phyloP scores from a whole-genome alignment of 768 basidiomycete genomes.

The Xanthoconium stramineum region DNA sequence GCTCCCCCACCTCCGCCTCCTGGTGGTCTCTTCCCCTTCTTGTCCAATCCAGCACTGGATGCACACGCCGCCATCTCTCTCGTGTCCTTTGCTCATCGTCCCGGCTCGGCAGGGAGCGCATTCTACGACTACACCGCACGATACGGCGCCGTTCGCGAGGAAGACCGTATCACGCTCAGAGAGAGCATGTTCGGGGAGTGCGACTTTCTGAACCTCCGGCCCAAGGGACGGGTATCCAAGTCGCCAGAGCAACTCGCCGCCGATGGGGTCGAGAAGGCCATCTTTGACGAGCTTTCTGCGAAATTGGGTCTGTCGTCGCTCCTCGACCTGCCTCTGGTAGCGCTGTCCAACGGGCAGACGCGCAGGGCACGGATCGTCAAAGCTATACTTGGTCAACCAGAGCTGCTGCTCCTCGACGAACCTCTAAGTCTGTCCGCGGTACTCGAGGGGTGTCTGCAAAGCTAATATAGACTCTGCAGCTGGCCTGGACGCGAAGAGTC shows the following conservation, averaged over 20 bases:
- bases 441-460: background rate
- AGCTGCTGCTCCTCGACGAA: constrained; percentile 85
- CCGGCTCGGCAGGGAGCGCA: constrained; percentile 54
- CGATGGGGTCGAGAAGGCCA: constrained; percentile 26
- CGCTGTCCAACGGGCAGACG: constrained; percentile 90
- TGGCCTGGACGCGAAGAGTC: constrained; percentile 66
- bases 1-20: constrained; percentile 58
- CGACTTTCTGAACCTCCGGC: constrained; percentile 33
- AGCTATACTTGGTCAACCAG: constrained; percentile 67
- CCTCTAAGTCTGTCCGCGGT: constrained; percentile 62
- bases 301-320: constrained; percentile 57
- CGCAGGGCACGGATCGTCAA: constrained; percentile 79
- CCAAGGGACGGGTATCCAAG: constrained; percentile 19
- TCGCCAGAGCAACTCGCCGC: constrained; percentile 22
- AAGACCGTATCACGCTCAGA: constrained; percentile 73
- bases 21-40: constrained; percentile 76
- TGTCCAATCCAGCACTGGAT: constrained; percentile 43
- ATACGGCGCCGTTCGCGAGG: constrained; percentile 85
- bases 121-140: constrained; percentile 94
- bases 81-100: constrained; percentile 68
- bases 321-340: constrained; percentile 81
- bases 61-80: constrained; percentile 49
- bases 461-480: constrained; percentile 42
- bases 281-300: constrained; percentile 53
- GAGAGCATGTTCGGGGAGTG: constrained; percentile 64